A percentile compares a stretch with the other conserved stretches of the same genome.
Conservation (phyloP, 108 stramenopile genomes). For the Discostella pseudostelligera region DNA sequence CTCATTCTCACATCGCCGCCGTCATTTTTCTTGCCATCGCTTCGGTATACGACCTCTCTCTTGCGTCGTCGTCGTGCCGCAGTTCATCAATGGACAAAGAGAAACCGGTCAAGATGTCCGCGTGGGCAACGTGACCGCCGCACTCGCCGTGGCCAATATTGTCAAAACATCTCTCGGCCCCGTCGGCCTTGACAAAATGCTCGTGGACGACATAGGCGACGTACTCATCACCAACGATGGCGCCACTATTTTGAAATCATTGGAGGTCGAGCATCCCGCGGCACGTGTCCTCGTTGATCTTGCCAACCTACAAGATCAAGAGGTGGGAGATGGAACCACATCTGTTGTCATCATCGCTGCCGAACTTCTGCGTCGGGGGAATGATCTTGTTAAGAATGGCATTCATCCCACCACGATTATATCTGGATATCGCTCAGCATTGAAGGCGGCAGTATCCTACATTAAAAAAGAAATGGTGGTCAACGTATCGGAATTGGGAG, state of each 20-base stretch:
- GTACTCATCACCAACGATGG: slow-evolving; percentile 99
- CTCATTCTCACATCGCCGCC: not conserved
- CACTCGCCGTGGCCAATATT: slow-evolving; percentile 99
- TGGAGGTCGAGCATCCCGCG: slow-evolving; percentile 99
- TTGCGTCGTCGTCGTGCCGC: slow-evolving; percentile 37
- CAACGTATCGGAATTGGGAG: slow-evolving; percentile 74
- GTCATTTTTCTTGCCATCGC: not conserved
- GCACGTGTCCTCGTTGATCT: slow-evolving; percentile 99
- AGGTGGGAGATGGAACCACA: slow-evolving; percentile 99
- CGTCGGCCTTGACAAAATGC: slow-evolving; percentile 99
- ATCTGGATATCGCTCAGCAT: slow-evolving; percentile 93
- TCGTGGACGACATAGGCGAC: slow-evolving; percentile 98
- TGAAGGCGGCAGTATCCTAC: slow-evolving; percentile 95
- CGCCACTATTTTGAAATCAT: slow-evolving; percentile 96
- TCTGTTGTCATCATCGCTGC: slow-evolving; percentile 96
- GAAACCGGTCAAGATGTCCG: slow-evolving; percentile 94
- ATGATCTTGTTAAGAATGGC: slow-evolving; percentile 92
- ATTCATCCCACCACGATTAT: slow-evolving; percentile 99
- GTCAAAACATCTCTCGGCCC: slow-evolving; percentile 98
- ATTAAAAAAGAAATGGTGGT: slow-evolving; percentile 92
- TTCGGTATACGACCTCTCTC: not conserved
- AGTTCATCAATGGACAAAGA: slow-evolving; percentile 85
- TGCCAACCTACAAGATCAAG: slow-evolving; percentile 97
- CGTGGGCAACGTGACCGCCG: slow-evolving; percentile 94
- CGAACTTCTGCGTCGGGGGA: slow-evolving; percentile 94